Evolutionary conservation across 208 protist genomes (phyloP).

Genomic region (Wallacemonas sp.): DNA sequence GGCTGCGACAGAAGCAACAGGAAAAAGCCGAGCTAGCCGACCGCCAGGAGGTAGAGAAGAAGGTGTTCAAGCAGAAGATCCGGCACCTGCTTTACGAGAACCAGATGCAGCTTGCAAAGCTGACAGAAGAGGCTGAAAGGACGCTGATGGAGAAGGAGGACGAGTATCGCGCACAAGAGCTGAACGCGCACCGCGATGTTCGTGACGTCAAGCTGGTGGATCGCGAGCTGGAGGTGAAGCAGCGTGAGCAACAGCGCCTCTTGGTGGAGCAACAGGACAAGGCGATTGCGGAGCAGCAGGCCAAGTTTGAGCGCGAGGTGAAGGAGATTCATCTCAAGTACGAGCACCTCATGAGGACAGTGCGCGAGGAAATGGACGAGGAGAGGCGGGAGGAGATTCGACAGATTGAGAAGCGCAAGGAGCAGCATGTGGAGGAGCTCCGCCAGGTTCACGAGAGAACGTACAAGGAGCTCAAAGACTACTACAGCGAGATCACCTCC

Average conservation of each 20-base stretch:
- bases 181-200: slow-evolving; percentile 76
- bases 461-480: slow-evolving; percentile 97
- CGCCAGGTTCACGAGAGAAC: slow-evolving; percentile 95
- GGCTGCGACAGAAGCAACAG: slow-evolving; percentile 88
- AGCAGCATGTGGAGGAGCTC: slow-evolving; percentile 94
- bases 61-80: slow-evolving; percentile 98
- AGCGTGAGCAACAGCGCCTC: slow-evolving; percentile 81
- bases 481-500: slow-evolving; percentile 98
- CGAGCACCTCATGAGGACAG: slow-evolving; percentile 90
- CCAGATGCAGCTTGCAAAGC: slow-evolving; percentile 88
- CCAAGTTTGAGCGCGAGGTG: slow-evolving; percentile 87
- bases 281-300: slow-evolving; percentile 86
- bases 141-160: slow-evolving; percentile 88
- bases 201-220: slow-evolving; percentile 85
- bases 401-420: slow-evolving; percentile 96
- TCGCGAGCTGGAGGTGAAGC: slow-evolving; percentile 86
- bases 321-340: slow-evolving; percentile 96
- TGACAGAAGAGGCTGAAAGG: slow-evolving; percentile 90
- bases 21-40: slow-evolving; percentile 94
- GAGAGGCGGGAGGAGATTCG: slow-evolving; percentile 90
- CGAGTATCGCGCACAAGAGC: slow-evolving; percentile 85
- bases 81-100: slow-evolving; percentile 97
- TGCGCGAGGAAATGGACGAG: slow-evolving; percentile 92
- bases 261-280: slow-evolving; percentile 82
- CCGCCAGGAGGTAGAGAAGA: slow-evolving; percentile 94